Conservation (phyloP, 805 yeast species). For the Saccharomycopsis fodiens region DNA sequence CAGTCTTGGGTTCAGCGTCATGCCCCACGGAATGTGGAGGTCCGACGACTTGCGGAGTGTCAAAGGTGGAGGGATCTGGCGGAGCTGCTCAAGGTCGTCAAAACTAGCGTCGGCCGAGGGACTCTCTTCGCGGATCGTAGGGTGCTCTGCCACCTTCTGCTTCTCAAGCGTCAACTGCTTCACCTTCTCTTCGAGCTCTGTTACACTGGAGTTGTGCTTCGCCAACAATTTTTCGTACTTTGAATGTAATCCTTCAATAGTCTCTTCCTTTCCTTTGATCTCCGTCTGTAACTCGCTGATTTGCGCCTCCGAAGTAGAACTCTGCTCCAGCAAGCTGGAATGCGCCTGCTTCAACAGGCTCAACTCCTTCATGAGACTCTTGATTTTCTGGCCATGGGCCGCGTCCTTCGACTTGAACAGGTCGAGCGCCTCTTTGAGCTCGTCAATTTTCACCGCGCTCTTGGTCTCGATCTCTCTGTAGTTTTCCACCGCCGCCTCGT, state of each 20-base stretch:
- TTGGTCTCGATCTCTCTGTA: conserved; percentile 78
- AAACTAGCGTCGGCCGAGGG: background rate
- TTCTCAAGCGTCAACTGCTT: conserved; percentile 3
- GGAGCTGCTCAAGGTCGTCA: background rate
- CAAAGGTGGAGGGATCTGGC: background rate
- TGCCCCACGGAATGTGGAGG: conserved; percentile 11
- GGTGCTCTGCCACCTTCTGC: background rate
- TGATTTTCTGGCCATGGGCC: conserved; percentile 17
- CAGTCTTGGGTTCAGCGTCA: background rate
- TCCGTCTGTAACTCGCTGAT: conserved; percentile 8
- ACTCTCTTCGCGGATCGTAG: background rate
- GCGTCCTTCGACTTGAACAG: conserved; percentile 28
- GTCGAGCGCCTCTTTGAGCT: conserved; percentile 38
- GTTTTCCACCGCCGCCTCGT: conserved; percentile 67
- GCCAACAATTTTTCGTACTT: conserved; percentile 20
- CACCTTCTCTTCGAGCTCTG: conserved; percentile 20
- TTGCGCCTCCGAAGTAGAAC: conserved; percentile 1
- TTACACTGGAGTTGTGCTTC: conserved; percentile 7
- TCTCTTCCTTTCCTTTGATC: conserved; percentile 9
- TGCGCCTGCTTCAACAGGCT: conserved; percentile 13
- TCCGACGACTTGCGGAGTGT: conserved; percentile 2
- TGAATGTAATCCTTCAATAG: conserved; percentile 8
- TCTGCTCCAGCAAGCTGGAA: conserved; percentile 2
- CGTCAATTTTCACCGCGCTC: conserved; percentile 40
- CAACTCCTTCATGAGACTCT: conserved; percentile 18